These are phyloP conservation scores for Termitomyces sp. DNA, from an alignment of 768 basidiomycete species.

Conservation along the genomic window DNA sequence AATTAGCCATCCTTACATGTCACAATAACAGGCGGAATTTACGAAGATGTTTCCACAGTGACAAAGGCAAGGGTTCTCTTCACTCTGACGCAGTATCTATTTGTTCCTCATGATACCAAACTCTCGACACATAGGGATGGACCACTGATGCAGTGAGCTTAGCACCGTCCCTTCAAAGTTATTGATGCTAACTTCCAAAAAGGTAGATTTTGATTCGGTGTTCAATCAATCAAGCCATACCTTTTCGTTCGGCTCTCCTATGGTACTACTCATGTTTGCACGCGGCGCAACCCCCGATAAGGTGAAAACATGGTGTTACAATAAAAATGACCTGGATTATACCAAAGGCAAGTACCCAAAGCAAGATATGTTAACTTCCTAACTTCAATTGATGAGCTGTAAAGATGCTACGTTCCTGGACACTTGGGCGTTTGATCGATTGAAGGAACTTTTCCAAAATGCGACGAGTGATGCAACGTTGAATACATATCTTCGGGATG, in stretches of 20 bases:
- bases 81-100: neutral
- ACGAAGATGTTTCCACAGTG: constrained; percentile 86
- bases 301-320: constrained; percentile 74
- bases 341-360: constrained; percentile 68
- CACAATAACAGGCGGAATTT: constrained; percentile 71
- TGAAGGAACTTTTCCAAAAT: constrained; percentile 57
- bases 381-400: neutral
- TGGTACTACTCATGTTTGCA: constrained; percentile 85
- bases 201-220: constrained; percentile 83
- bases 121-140: too few relatives aligned
- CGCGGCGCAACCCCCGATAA: constrained; percentile 67
- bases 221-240: constrained; percentile 80
- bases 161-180: neutral
- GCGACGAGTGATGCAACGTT: constrained; percentile 52
- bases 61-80: constrained; percentile 56
- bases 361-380: neutral
- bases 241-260: constrained; percentile 84
- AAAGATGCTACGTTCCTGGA: constrained; percentile 40
- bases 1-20: neutral
- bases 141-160: constrained; percentile 71
- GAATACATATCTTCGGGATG: constrained; percentile 46
- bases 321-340: constrained; percentile 79
- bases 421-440: constrained; percentile 72
- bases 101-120: too few relatives aligned
- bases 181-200: constrained; percentile 14